These are phyloP conservation scores for Veloboletus limbatus DNA, from an alignment of 1,284 basidiomycete genomes.

Conservation along the genomic window DNA sequence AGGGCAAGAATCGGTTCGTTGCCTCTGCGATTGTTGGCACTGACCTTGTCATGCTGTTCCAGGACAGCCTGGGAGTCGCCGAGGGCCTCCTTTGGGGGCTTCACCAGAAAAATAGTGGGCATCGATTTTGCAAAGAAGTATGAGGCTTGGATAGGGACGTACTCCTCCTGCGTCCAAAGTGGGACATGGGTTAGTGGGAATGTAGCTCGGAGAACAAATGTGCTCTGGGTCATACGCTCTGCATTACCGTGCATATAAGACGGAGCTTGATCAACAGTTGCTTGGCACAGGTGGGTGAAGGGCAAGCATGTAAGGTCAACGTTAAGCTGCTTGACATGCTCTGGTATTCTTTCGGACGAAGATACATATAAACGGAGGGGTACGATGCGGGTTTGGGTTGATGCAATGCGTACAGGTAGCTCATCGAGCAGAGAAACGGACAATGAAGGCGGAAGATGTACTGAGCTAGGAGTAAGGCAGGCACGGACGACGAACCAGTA, in stretches of 20 bases:
- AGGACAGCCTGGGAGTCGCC: background rate
- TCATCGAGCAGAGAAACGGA: constrained; percentile 36
- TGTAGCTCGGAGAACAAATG: constrained; percentile 22
- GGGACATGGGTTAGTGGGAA: constrained; percentile 45
- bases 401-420: constrained; percentile 44
- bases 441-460: constrained; percentile 24
- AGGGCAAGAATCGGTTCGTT: constrained; percentile 65
- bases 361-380: constrained; percentile 48
- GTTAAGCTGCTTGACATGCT: constrained; percentile 32
- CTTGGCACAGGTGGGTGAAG: constrained; percentile 14
- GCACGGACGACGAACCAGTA: constrained; percentile 21
- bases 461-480: constrained; percentile 2
- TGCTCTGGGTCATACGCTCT: background rate
- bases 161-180: constrained; percentile 37
- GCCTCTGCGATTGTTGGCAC: constrained; percentile 13
- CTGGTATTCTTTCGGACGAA: constrained; percentile 26
- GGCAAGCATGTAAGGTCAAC: constrained; percentile 36
- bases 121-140: constrained; percentile 56
- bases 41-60: background rate
- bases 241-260: background rate
- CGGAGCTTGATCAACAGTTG: background rate
- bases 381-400: constrained; percentile 58
- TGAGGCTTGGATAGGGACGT: constrained; percentile 47
- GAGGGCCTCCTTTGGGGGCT: constrained; percentile 46
- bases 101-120: constrained; percentile 55